Evolutionary conservation across 176 grass and related monocot species (phyloP), one percentile per base, ranked within the genome.

Genomic region (Oryza glaberrima): DNA sequence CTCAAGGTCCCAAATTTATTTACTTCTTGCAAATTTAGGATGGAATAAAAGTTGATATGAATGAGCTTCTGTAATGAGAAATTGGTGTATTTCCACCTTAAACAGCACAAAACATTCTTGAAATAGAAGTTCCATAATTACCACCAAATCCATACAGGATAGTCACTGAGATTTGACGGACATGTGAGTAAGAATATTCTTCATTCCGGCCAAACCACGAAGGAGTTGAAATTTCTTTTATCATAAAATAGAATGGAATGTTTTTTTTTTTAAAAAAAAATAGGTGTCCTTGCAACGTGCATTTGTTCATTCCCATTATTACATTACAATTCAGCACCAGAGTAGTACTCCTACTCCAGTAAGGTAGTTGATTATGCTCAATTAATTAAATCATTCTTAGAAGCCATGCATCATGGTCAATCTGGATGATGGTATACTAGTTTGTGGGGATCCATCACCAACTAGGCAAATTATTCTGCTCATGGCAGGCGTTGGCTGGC

Each of bases 311-410:
- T 75, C 10, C 15, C 25, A 32, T 34, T 26, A 19, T 75, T 8
- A 26, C 41, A 41, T 41, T 41, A 41, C 40, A 73, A 46, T 47
- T 48, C 44, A 73, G 11, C 23, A 48, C 9, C 4, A 43, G n/a
- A 28, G 6, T 5, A 51, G 26, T 6, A 75, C 72, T 52, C 44
- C 46, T 6, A 75, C 72, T 52, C 44, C 46, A 52, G 26, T 34
- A 34, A 52, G 72, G 46, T 2, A 46, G 70, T 52, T 75, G 46
- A 11, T 75, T 75, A 48, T 6, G 23, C 23, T 32, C 72, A 51
- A 51, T 51, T 75, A 52, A 75, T 75, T 30, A 75, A 75, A 30
- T 52, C 15, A 52, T 75, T 26, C 65, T 67, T 63, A 11, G n/a
- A 63, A 23, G n/a, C 58, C n/a, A 63, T 63, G n/a, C n/a, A 11